Percentiles rank a stretch among this genome's conserved stretches.
These are phyloP conservation scores for Capsicum rhomboideum DNA, from an alignment of 257 asterid genomes.

Conservation along the genomic window DNA sequence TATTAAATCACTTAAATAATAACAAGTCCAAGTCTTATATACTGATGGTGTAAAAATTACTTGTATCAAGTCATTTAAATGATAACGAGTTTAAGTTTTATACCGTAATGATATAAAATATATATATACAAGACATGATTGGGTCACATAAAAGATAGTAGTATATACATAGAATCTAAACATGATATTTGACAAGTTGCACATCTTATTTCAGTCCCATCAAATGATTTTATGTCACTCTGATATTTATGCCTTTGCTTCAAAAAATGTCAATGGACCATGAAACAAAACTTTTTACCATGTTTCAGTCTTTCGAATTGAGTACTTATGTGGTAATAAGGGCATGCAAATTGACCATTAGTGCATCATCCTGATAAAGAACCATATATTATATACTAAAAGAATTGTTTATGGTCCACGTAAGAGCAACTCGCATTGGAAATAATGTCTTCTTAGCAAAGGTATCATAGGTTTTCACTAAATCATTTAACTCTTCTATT, in stretches of 20 bases:
- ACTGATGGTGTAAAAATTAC: no score
- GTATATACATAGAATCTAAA: no score
- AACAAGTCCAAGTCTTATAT: no score
- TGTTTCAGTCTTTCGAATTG: background rate
- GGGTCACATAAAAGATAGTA: no score
- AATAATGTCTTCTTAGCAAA: background rate
- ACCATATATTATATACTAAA: no score
- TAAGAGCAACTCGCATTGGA: no score
- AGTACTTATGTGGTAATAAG: background rate
- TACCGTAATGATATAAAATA: no score
- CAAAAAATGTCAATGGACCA: background rate
- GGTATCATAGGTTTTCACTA: background rate
- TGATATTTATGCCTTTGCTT: background rate
- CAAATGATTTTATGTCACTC: no score
- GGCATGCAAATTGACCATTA: background rate
- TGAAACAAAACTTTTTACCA: background rate
- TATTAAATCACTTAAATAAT: no score
- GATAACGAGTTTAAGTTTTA: background rate
- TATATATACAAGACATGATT: no score
- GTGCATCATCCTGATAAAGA: background rate
- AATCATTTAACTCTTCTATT: background rate
- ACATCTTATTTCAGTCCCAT: background rate
- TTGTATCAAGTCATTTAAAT: background rate
- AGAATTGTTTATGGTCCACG: background rate
- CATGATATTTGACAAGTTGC: no score